These are phyloP conservation scores for Schrenkiella parvula DNA, from an alignment of 345 rosid genomes.

Conservation along the genomic window DNA sequence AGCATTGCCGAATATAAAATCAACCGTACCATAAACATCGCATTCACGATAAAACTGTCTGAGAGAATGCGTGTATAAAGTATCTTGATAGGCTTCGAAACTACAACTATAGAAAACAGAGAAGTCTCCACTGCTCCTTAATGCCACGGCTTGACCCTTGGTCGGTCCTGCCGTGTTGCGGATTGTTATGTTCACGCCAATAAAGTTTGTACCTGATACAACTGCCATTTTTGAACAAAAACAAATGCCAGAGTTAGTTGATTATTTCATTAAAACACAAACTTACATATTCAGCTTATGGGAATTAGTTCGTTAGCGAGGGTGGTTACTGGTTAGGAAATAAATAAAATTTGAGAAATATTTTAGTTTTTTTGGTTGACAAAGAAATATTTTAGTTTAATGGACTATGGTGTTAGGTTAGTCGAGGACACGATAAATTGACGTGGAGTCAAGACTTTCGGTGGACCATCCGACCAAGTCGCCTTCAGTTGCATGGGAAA, in stretches of 20 bases:
- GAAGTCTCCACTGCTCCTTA: constrained; percentile 69
- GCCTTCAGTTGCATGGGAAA: constrained; percentile 26
- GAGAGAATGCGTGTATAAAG: constrained; percentile 69
- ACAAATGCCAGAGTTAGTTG: background rate
- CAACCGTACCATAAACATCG: constrained; percentile 86
- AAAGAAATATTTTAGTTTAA: background rate
- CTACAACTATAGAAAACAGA: constrained; percentile 80
- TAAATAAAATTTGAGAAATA: background rate
- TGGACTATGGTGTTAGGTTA: constrained; percentile 20
- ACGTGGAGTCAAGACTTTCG: constrained; percentile 25
- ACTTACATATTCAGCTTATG: background rate
- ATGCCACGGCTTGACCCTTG: constrained; percentile 85
- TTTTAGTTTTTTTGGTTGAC: too few species aligned
- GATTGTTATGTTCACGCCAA: constrained; percentile 70
- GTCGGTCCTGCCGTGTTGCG: constrained; percentile 85
- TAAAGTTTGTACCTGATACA: constrained; percentile 66
- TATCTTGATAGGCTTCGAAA: constrained; percentile 85
- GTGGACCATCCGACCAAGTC: constrained; percentile 31
- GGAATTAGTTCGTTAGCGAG: background rate
- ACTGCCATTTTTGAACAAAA: constrained; percentile 38
- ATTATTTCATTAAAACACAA: background rate
- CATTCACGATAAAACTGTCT: constrained; percentile 89
- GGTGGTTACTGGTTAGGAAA: background rate
- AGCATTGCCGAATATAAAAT: constrained; percentile 91
- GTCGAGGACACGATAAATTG: constrained; percentile 28